A percentile compares a stretch with the other conserved stretches of the same genome.
Conservation (phyloP, 306 rosid species). For the Vigna unguiculata region DNA sequence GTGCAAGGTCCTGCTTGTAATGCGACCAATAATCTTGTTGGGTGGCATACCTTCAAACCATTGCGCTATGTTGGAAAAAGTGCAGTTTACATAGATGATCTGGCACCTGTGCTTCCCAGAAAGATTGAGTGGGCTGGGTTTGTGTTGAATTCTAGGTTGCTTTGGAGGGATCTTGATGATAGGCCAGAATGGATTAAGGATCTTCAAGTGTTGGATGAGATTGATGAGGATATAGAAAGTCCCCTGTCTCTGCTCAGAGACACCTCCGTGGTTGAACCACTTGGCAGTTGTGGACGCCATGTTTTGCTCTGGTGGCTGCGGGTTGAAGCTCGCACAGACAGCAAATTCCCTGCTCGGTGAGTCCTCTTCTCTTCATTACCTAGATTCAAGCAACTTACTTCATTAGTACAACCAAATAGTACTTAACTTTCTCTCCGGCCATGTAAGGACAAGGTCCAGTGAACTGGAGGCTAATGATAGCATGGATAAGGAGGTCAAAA, state of each 20-base stretch:
- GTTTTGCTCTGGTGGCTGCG: constrained; percentile 92
- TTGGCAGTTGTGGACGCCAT: constrained; percentile 90
- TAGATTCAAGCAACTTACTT: constrained; percentile 17
- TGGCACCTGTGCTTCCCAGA: constrained; percentile 77
- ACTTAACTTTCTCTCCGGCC: background rate
- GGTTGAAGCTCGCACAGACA: constrained; percentile 92
- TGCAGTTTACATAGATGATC: constrained; percentile 79
- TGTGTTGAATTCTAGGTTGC: constrained; percentile 83
- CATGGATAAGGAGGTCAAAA: no score
- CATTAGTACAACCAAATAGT: background rate
- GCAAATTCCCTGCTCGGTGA: constrained; percentile 95
- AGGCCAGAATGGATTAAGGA: constrained; percentile 88
- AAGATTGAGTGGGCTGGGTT: constrained; percentile 96
- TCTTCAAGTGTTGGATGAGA: constrained; percentile 60
- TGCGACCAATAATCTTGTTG: constrained; percentile 71
- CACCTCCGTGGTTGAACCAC: constrained; percentile 77
- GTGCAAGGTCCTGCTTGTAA: constrained; percentile 98
- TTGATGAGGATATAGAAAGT: constrained; percentile 64
- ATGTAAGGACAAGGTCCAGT: background rate
- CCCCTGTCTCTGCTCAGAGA: constrained; percentile 80
- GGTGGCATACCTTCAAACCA: constrained; percentile 91
- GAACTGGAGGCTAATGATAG: no score
- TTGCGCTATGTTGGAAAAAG: constrained; percentile 62
- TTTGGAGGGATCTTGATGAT: constrained; percentile 81
- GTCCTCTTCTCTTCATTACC: constrained; percentile 41